A percentile compares a stretch with the other conserved stretches of the same genome.
Evolutionary conservation across 768 basidiomycete species (phyloP).

Genomic region (Mycena albidolilacea): DNA sequence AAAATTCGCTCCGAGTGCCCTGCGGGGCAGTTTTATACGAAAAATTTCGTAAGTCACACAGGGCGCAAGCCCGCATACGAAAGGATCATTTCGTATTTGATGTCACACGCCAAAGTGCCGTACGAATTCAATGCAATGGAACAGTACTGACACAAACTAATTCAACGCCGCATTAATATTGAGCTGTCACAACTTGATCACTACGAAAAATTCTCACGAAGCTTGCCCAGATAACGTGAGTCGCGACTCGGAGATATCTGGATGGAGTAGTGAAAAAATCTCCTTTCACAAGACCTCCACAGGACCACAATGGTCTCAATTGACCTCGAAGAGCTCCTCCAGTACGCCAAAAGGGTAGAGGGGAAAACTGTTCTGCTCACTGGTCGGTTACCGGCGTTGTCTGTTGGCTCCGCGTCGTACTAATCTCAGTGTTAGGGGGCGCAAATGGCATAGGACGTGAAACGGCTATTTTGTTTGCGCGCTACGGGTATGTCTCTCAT

Average conservation of each 20-base stretch:
- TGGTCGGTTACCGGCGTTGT: constrained; percentile 48
- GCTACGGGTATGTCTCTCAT: constrained; percentile 52
- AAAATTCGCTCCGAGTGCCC: no score
- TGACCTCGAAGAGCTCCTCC: constrained; percentile 55
- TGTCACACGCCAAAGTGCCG: no score
- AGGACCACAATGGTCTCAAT: constrained; percentile 14
- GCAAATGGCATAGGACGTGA: constrained; percentile 70
- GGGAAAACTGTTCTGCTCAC: constrained; percentile 69
- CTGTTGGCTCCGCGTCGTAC: constrained; percentile 6
- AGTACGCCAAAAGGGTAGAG: constrained; percentile 56
- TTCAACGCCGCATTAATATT: constrained; percentile 14
- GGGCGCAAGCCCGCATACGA: no score
- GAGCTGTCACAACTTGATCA: constrained; percentile 10
- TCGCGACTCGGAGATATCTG: constrained; percentile 13
- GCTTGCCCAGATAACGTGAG: constrained; percentile 16
- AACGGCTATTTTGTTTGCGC: constrained; percentile 66
- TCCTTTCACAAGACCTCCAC: constrained; percentile 9
- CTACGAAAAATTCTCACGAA: no score
- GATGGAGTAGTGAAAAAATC: constrained; percentile 12
- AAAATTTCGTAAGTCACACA: no score
- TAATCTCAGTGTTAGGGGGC: constrained; percentile 52
- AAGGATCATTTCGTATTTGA: no score
- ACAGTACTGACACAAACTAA: constrained; percentile 10
- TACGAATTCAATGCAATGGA: no score
- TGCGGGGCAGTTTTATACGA: no score